Evolutionary conservation across 495 filamentous ascomycete species (phyloP).

Genomic region (Talaromyces wortmannii): DNA sequence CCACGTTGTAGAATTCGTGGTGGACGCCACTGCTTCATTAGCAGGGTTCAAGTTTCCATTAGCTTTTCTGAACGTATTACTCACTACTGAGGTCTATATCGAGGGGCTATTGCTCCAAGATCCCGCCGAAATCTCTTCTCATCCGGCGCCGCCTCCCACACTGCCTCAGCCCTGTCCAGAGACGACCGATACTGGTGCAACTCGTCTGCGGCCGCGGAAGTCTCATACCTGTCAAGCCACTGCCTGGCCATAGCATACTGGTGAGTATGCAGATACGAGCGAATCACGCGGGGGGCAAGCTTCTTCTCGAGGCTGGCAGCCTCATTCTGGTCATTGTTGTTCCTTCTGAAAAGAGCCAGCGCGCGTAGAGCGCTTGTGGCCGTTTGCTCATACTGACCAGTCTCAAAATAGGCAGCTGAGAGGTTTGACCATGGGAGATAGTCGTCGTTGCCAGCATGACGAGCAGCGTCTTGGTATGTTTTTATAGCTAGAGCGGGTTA

Average conservation of each 20-base stretch:
- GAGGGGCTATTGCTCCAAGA: not conserved
- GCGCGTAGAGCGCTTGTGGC: not conserved
- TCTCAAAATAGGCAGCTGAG: conserved; percentile 4
- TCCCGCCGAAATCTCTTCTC: not conserved
- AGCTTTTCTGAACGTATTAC: not conserved
- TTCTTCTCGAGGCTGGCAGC: not conserved
- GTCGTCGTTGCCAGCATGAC: not conserved
- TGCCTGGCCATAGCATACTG: not conserved
- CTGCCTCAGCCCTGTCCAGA: not conserved
- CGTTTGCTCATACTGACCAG: not conserved
- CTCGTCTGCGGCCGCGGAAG: not conserved
- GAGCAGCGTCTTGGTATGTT: conserved; percentile 2
- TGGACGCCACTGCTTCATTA: not conserved
- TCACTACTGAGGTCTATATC: not conserved
- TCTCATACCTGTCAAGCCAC: conserved; percentile 1
- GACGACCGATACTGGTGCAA: not conserved
- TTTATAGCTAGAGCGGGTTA: not conserved
- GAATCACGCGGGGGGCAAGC: not conserved
- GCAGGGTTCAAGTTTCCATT: not conserved
- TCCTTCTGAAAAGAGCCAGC: not conserved
- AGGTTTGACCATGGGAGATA: conserved; percentile 5
- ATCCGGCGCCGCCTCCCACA: not conserved
- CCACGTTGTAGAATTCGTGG: not conserved
- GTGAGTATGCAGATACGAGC: conserved; percentile 2
- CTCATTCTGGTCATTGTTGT: not conserved